phyloP scores from a whole-genome alignment of 2,329 filamentous ascomycete species.

The Colletotrichum eleusines region DNA sequence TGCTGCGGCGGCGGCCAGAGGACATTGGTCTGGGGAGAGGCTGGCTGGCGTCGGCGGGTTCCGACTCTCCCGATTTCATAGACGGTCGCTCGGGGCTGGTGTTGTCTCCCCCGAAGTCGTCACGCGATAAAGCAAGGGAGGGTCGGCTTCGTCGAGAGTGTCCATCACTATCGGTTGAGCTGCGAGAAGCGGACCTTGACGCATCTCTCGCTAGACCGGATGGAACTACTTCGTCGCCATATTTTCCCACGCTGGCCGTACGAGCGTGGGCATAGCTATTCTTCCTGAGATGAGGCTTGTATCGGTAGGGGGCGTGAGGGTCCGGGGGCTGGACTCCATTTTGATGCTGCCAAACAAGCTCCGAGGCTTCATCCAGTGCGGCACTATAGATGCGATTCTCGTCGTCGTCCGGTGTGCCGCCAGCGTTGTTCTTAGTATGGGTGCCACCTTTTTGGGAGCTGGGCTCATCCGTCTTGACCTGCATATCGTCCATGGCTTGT shows the following conservation, averaged over 20 bases:
- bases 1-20: slow-evolving; percentile 68
- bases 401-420: slow-evolving; percentile 63
- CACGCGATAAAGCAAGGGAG: slow-evolving; percentile 42
- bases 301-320: slow-evolving; percentile 74
- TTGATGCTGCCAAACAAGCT: slow-evolving; percentile 82
- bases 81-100: slow-evolving; percentile 42
- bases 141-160: slow-evolving; percentile 50
- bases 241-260: slow-evolving; percentile 68
- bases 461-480: slow-evolving; percentile 59
- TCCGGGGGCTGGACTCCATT: slow-evolving; percentile 64
- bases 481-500: slow-evolving; percentile 80
- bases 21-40: slow-evolving; percentile 16
- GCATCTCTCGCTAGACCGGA: slow-evolving; percentile 60
- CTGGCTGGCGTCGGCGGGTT: background rate
- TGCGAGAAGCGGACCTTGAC: slow-evolving; percentile 63
- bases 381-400: slow-evolving; percentile 74
- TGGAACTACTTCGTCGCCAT: slow-evolving; percentile 60
- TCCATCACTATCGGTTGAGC: slow-evolving; percentile 63
- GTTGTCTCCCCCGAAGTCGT: slow-evolving; percentile 17
- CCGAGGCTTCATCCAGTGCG: slow-evolving; percentile 81
- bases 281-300: slow-evolving; percentile 76
- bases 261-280: slow-evolving; percentile 78
- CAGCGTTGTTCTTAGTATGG: slow-evolving; percentile 38
- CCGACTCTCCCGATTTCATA: slow-evolving; percentile 42
- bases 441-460: slow-evolving; percentile 32